Evolutionary conservation across 805 yeast species (phyloP).

Genomic region (Alloascoidea hylecoeti): DNA sequence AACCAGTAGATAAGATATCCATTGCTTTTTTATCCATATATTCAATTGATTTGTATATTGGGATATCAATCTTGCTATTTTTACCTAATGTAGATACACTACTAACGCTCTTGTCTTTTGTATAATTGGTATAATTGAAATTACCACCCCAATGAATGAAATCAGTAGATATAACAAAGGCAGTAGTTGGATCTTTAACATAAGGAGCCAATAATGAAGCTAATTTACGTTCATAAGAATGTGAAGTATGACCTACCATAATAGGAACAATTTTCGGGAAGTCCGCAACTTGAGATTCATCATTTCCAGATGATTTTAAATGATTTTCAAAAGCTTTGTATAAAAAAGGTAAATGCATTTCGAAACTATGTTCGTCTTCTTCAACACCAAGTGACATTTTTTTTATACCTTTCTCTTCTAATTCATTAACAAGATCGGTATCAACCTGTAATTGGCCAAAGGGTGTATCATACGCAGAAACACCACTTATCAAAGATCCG

Average conservation of each 20-base stretch:
- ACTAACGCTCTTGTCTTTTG: constrained; percentile 7
- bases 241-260: constrained; percentile 53
- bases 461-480: constrained; percentile 60
- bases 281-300: too few species aligned
- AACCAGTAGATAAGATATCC: constrained; percentile 41
- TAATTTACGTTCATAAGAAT: constrained; percentile 25
- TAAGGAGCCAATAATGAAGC: constrained; percentile 37
- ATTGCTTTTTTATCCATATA: constrained; percentile 58
- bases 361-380: constrained; percentile 82
- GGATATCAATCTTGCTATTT: constrained; percentile 15
- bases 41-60: constrained; percentile 65
- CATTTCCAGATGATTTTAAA: constrained; percentile 10
- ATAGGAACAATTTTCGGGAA: constrained; percentile 56
- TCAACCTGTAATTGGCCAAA: constrained; percentile 67
- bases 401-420: constrained; percentile 26
- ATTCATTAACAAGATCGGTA: constrained; percentile 20
- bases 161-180: constrained; percentile 77
- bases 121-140: constrained; percentile 27
- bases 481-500: constrained; percentile 41
- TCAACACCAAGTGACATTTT: constrained; percentile 49
- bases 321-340: constrained; percentile 27
- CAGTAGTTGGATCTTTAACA: constrained; percentile 36
- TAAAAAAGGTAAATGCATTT: constrained; percentile 82
- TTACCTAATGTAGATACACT: neutral
- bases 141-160: constrained; percentile 83